These are phyloP conservation scores for Zymoseptoria tritici DNA, from an alignment of 2,329 filamentous ascomycete species.

Conservation along the genomic window DNA sequence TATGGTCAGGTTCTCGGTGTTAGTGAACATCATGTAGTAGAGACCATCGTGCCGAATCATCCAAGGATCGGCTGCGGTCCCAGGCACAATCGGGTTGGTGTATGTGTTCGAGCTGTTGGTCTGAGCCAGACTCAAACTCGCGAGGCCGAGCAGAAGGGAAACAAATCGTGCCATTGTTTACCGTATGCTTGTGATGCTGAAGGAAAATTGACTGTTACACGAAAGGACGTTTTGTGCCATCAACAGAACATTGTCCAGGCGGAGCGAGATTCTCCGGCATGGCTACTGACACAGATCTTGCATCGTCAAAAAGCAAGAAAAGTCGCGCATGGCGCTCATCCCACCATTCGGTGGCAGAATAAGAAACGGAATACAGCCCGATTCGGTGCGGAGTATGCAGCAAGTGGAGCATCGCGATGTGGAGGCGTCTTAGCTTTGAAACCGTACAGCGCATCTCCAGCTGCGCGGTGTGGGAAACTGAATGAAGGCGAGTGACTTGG, in stretches of 20 bases:
- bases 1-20: slow-evolving; percentile 38
- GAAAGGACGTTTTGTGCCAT: background rate
- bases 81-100: slow-evolving; percentile 39
- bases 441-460: background rate
- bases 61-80: slow-evolving; percentile 41
- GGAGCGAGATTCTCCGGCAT: background rate
- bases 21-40: slow-evolving; percentile 42
- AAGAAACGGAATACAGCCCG: background rate
- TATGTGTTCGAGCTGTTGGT: slow-evolving; percentile 29
- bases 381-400: background rate
- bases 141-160: slow-evolving; percentile 7
- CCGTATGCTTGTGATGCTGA: background rate
- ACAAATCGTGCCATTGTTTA: background rate
- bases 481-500: background rate
- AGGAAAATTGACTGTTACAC: background rate
- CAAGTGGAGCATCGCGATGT: background rate
- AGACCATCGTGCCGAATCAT: slow-evolving; percentile 35
- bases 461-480: background rate
- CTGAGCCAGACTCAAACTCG: slow-evolving; percentile 8
- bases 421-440: background rate
- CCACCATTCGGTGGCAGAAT: background rate
- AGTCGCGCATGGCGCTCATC: background rate
- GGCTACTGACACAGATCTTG: too few species aligned
- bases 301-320: background rate
- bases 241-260: background rate